Evolutionary conservation across 2,329 filamentous ascomycete genomes (phyloP).

Genomic region (Ramularia endophylla): DNA sequence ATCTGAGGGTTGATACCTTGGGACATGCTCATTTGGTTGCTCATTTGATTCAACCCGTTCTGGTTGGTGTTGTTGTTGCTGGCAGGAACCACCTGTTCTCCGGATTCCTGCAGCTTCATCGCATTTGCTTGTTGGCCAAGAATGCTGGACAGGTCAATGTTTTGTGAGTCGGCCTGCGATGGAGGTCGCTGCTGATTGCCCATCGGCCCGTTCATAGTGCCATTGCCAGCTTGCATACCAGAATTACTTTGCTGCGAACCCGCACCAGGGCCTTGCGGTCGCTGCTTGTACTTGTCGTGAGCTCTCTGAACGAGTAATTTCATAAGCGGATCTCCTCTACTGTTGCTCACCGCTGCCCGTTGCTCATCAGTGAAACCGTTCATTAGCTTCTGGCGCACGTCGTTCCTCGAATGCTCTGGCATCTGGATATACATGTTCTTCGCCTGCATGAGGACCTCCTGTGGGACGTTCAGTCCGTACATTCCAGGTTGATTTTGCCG

Average conservation of each 20-base stretch:
- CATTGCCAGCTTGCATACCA: conserved; percentile 29
- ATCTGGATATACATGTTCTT: conserved; percentile 17
- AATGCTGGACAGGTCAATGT: conserved; percentile 49
- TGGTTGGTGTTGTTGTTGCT: conserved; percentile 46
- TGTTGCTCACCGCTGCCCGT: conserved; percentile 10
- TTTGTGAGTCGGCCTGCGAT: conserved; percentile 28
- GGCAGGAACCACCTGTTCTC: conserved; percentile 58
- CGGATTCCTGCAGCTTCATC: conserved; percentile 55
- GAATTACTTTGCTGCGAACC: conserved; percentile 11
- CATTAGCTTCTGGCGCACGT: conserved; percentile 19
- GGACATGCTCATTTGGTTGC: conserved; percentile 22
- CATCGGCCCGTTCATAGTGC: conserved; percentile 33
- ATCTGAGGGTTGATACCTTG: conserved; percentile 32
- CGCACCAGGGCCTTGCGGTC: conserved; percentile 9
- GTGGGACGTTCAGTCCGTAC: conserved; percentile 6
- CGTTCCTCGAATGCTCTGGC: conserved; percentile 21
- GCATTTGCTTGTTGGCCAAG: conserved; percentile 57
- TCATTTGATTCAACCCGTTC: conserved; percentile 27
- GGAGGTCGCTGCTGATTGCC: conserved; percentile 32
- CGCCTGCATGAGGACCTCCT: conserved; percentile 17
- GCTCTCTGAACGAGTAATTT: conserved; percentile 14
- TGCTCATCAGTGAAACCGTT: conserved; percentile 16
- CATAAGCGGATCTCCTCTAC: conserved; percentile 21
- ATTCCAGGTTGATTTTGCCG: conserved; percentile 11
- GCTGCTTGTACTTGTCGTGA: conserved; percentile 4